Conservation (phyloP, 345 rosid genomes). For the Zanthoxylum bungeanum region DNA sequence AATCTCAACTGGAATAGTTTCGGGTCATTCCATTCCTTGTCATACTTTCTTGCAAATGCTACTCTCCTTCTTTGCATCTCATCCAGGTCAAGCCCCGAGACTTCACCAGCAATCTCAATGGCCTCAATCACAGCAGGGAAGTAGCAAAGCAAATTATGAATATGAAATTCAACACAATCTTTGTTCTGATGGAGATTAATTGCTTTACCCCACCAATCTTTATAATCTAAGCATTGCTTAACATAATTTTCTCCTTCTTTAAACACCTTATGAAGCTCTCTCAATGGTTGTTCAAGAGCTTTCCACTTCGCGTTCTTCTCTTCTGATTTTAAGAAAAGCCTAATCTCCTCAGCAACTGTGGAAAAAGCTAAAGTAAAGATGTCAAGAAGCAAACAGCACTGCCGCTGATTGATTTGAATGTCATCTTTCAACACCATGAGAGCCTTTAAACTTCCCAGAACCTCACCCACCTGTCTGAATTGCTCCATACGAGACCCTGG, state of each 20-base stretch:
- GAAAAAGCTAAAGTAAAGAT: constrained; percentile 60
- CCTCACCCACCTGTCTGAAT: constrained; percentile 90
- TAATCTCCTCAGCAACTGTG: constrained; percentile 67
- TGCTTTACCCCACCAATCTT: constrained; percentile 85
- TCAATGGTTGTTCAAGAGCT: constrained; percentile 76
- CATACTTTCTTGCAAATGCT: constrained; percentile 61
- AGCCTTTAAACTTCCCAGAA: constrained; percentile 81
- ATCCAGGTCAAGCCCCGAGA: constrained; percentile 79
- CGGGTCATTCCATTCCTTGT: constrained; percentile 69
- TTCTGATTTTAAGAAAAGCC: constrained; percentile 65
- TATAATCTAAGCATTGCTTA: constrained; percentile 57
- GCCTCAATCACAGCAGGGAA: constrained; percentile 81
- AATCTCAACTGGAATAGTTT: constrained; percentile 72
- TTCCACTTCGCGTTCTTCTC: constrained; percentile 88
- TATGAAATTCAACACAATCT: constrained; percentile 75
- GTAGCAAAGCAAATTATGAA: constrained; percentile 68
- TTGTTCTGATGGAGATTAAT: constrained; percentile 70
- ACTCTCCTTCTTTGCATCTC: constrained; percentile 77
- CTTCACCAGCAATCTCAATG: constrained; percentile 73
- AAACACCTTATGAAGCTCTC: constrained; percentile 68
- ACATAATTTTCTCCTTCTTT: constrained; percentile 89
- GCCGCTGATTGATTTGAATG: constrained; percentile 63
- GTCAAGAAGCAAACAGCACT: constrained; percentile 64
- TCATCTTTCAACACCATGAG: constrained; percentile 84
- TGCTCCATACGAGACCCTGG: constrained; percentile 49